phyloP scores from a whole-genome alignment of 139 green algal genomes.

The Desmodesmus armatus region DNA sequence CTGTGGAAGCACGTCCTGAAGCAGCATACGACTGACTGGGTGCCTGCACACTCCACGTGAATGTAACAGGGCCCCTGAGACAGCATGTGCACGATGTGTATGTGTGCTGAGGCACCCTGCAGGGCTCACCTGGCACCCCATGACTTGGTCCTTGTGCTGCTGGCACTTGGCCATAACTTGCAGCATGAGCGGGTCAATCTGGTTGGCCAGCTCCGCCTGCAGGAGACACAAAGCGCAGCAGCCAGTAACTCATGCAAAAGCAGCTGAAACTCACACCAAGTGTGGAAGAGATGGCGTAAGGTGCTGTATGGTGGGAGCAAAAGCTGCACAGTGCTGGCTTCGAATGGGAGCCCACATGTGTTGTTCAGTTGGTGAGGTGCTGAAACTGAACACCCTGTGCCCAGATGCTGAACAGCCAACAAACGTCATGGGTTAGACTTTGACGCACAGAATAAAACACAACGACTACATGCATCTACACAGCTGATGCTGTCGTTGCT shows the following conservation, averaged over 20 bases:
- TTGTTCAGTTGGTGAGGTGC: neutral
- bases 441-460: too few species aligned
- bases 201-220: neutral
- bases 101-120: neutral
- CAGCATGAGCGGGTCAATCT: neutral
- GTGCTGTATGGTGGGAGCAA: neutral
- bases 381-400: neutral
- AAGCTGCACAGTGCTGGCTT: neutral
- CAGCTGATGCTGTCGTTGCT: too few species aligned
- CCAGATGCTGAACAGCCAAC: too few species aligned
- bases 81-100: too few species aligned
- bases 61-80: too few species aligned
- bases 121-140: too few species aligned
- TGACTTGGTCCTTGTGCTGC: neutral
- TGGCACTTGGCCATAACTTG: neutral
- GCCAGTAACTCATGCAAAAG: neutral
- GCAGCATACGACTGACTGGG: too few species aligned
- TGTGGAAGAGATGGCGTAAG: neutral
- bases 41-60: too few species aligned
- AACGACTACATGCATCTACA: too few species aligned
- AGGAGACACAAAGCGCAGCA: neutral
- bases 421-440: too few species aligned
- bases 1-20: too few species aligned
- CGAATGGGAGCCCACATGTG: neutral
- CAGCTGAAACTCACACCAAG: neutral